Base-by-base conservation (phyloP, 108 stramenopile genomes). In the Bacterosira constricta region DNA sequence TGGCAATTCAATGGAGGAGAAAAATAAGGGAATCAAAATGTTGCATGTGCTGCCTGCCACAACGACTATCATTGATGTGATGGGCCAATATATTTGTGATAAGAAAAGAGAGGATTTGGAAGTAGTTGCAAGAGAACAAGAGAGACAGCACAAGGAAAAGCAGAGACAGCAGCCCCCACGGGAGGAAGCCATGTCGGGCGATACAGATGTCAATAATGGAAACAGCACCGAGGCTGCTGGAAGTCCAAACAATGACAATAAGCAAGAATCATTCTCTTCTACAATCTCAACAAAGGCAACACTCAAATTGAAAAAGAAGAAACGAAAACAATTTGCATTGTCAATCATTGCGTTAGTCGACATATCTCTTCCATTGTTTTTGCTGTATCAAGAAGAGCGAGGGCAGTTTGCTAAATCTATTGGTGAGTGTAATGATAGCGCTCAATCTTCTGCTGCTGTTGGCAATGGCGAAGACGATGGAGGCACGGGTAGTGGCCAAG, bases 381-480 rank as follows among this genome's bases (percentile, higher is more conserved):
- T 84, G 36, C 52, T 84, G 38, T 84, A 84, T 44, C n/a, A 25
- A 8, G 32, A 70, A 57, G 83, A 84, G 17, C 59, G 83, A 34
- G 29, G 5, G 12, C 83, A 83, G 38, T 83, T 69, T 45, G 32
- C 25, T 23, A 20, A 63, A n/a, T 8, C 60, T 4, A 59, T 74
- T 50, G 27, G 31, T n/a, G 25, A 57, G 23, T 1, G 15, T 13
- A 46, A 23, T 8, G 27, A 51, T 41, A n/a, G n/a, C n/a, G n/a
- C n/a, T n/a, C n/a, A n/a, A n/a, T 59, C 67, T 20, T 6, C 6
- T 1, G 41, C 4, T 18, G 56, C 11, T 11, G 8, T 15, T n/a
- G 38, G 52, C 12, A 26, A 53, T 1, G 50, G 52, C 1, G 32
- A 57, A 20, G 52, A 57, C 17, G 41, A 26, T 29, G 29, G 51